Evolutionary conservation across 2,329 filamentous ascomycete genomes (phyloP), one percentile per base, ranked within the genome.

Genomic region (Pyrenochaeta sp.): DNA sequence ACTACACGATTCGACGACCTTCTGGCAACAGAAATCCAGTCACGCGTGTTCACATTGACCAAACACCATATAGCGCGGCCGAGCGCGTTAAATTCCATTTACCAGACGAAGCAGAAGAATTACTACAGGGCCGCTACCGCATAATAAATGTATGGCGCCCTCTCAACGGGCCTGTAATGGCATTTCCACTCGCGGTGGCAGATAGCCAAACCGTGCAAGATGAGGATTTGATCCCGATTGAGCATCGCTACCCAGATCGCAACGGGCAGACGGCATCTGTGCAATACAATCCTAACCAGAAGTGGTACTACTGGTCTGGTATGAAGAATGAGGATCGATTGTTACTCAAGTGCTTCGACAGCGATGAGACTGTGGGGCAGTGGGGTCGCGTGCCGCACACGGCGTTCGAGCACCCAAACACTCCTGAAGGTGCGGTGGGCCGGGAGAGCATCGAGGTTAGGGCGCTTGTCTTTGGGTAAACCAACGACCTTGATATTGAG

Each of bases 391-490:
- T 83, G 59, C 83, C 81, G 68, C 37, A 87, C 86, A 55, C 77
- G 13, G 77, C 77, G 0, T 97, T 97, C 77, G 81, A 84, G 39
- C 90, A 97, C 74, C 89, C 91, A 1, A 81, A 89, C 58, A 92
- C 90, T 0, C 85, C 88, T 2, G 79, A 83, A 19, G 90, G 89
- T 45, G 91, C 90, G 4, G 87, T 88, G 62, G 86, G 85, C 0
- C 84, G 93, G 64, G 91, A 96, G 82, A 96, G 92, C 74, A 96
- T 97, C 73, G 93, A 97, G 78, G 91, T 97, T 15, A 85, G 93
- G 67, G 88, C 91, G 36, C 81, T 97, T 76, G 90, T 97, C 0
- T 96, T 97, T 83, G 91, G 90, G 10, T 75, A 56, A 53, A n/a
- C 13, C 3, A 39, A 5, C 9, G 9, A 5, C 28, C 19, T 19